Evolutionary conservation across 208 protist species (phyloP), one percentile per base, ranked within the genome.

Genomic region (Leishmania gerbilli): DNA sequence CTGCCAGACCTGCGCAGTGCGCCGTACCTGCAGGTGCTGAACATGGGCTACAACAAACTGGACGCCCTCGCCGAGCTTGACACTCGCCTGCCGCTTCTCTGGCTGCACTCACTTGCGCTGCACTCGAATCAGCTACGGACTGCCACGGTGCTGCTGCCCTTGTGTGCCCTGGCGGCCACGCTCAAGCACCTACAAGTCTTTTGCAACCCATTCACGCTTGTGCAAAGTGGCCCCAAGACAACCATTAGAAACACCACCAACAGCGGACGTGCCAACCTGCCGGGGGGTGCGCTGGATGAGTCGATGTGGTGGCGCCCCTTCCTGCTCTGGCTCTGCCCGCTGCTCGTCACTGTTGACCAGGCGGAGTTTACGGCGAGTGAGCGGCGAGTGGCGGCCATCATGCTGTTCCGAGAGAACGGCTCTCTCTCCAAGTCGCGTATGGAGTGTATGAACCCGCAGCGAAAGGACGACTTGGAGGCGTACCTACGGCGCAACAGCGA

Each of bases 1-100:
- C 51, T 97, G 13, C 94, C 94, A 4, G 90, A 95, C 79, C 81
- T 97, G 31, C 91, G 94, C 67, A 82, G 81, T n/a, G 84, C 92
- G 67, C 91, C 90, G 8, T n/a, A 82, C 27, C 85, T 97, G 45
- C 74, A 91, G 79, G 81, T 87, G 75, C 86, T 97, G 37, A 83
- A 94, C 81, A 75, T 96, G 19, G 84, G 91, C 51, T 72, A 97
- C 83, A 97, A 96, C 86, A 77, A 79, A 42, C 88, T 97, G 31
- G 92, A 95, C 58, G 81, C 84, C 45, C 58, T 96, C 40, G 56
- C 77, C 17, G 93, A 96, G 75, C 24, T 95, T 13, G 93, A 94
- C 24, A 74, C 42, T 8, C 88, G 87, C 40, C 76, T 97, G 72
- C 93, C 94, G 53, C 85, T 95, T 17, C 71, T 93, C 19, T 68